Evolutionary conservation across 129 eudicot species (phyloP), one percentile per base, ranked within the genome.

Genomic region (Deinandra increscens): DNA sequence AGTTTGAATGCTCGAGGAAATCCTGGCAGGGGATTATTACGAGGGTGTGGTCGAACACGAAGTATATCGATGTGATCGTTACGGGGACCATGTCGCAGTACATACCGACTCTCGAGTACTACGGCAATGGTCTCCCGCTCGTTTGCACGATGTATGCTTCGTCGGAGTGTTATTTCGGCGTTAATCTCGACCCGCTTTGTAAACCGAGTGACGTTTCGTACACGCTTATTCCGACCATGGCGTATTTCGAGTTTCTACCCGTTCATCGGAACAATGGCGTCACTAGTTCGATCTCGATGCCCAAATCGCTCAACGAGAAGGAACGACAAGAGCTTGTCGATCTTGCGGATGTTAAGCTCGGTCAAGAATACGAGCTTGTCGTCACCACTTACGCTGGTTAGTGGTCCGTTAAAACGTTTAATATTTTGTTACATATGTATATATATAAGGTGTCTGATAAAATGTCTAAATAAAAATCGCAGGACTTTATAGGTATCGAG

Each of bases 61-160:
- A 85, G 71, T 88, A 82, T 74, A 75, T 88, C 5, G 91, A 82
- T 75, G 91, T 83, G 44, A 83, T 88, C 7, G 96, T 88, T 34
- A 88, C 96, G 6, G 96, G 96, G 65, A 88, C 91, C 41, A 87
- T 87, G 95, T 87, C 95, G 60, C 95, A 87, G 48, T 87, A 87
- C 18, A 87, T 87, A 20, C 95, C 88, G 0, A 85, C 88, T n/a
- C 91, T 88, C 45, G 96, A 85, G 58, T 83, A 80, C 49, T 88
- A 85, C 14, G 81, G 91, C 36, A 83, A 85, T 65, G 91, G 88
- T 4, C 87, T 88, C 6, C 91, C 96, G 10, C 88, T 85, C 69
- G 96, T 88, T 22, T 82, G 88, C 78, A 83, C 91, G 36, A 85
- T 82, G 88, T 88, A 88, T 67, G 96, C 91, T 15, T 88, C 96